Base-by-base conservation (phyloP, 495 filamentous ascomycete genomes). In the Penicillium goetzii region DNA sequence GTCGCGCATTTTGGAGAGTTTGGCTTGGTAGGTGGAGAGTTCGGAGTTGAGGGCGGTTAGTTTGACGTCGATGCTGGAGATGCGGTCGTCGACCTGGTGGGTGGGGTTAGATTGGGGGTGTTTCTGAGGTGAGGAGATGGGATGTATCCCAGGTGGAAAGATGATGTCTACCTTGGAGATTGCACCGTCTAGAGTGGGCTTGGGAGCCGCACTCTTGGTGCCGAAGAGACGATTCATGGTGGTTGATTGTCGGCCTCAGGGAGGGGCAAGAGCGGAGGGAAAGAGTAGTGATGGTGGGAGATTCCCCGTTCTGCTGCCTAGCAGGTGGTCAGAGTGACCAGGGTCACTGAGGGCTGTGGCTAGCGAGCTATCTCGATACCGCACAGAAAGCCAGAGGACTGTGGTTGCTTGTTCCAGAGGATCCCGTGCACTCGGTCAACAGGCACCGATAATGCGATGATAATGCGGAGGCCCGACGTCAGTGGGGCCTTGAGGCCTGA, bases 151-250 rank as follows among this genome's bases (percentile, higher is more conserved):
- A 26, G 45, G 45, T 26, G 19, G 45, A 15, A 49, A 8, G 3
- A 8, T 2, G 1, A 14, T 65, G 75, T 60, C 0, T 80, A 97
- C 89, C 84, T 91, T 96, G 69, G 83, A 75, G 67, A 99, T 97
- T 62, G 96, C 95, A 55, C 84, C 81, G 76, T 87, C 86, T 41
- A 99, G 90, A 52, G 90, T 97, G 3, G 95, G 91, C 80, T 97
- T 98, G 50, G 96, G 96, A 59, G 87, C 88, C 59, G 91, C 88
- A 79, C 84, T 92, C 78, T 92, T 95, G 52, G 89, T 84, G 63
- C 95, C 95, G 74, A 99, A 98, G 69, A 99, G 85, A 68, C 95
- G 92, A 78, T 99, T 99, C 95, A 99, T 99, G 64, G 45, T 83
- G 67, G 25, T 26, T 32, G 34, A 15, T n/a, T n/a, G 38, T 19